Conservation (phyloP, 306 rosid species). For the Begonia peltatifolia region DNA sequence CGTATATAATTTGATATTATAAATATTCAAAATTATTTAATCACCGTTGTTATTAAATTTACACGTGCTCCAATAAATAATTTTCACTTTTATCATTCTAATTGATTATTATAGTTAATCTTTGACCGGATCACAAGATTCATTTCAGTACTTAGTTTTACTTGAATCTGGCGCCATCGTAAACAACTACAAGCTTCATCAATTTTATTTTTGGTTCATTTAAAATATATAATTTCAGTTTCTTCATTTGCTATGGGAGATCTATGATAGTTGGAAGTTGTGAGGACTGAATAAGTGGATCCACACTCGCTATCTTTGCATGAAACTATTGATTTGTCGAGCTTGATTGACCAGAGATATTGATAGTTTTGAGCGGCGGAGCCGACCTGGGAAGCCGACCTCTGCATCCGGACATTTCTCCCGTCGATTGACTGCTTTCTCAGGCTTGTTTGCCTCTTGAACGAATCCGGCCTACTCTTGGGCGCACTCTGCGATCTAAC, state of each 20-base stretch:
- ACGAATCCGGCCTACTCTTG: slow-evolving; percentile 65
- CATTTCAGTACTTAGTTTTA: too few species aligned
- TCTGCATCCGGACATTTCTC: slow-evolving; percentile 68
- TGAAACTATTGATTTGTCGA: slow-evolving; percentile 43
- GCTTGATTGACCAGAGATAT: slow-evolving; percentile 70
- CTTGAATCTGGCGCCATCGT: too few species aligned
- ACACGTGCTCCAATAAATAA: too few species aligned
- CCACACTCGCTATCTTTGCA: slow-evolving; percentile 50
- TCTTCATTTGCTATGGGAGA: slow-evolving; percentile 54
- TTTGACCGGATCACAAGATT: too few species aligned
- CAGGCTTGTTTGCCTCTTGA: slow-evolving; percentile 60
- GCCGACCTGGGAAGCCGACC: slow-evolving; percentile 82
- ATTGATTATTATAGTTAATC: too few species aligned
- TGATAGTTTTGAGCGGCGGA: slow-evolving; percentile 43
- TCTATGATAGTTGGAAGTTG: slow-evolving; percentile 53
- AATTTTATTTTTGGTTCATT: background rate
- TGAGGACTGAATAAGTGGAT: slow-evolving; percentile 57
- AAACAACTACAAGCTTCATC: too few species aligned
- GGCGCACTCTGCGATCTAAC: slow-evolving; percentile 88
- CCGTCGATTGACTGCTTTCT: slow-evolving; percentile 59
- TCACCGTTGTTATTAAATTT: too few species aligned
- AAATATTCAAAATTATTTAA: too few species aligned
- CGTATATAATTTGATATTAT: too few species aligned
- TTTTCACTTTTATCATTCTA: too few species aligned
- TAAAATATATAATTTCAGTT: slow-evolving; percentile 12